Conservation (phyloP, 805 yeast genomes). For the Candida caryicola region DNA sequence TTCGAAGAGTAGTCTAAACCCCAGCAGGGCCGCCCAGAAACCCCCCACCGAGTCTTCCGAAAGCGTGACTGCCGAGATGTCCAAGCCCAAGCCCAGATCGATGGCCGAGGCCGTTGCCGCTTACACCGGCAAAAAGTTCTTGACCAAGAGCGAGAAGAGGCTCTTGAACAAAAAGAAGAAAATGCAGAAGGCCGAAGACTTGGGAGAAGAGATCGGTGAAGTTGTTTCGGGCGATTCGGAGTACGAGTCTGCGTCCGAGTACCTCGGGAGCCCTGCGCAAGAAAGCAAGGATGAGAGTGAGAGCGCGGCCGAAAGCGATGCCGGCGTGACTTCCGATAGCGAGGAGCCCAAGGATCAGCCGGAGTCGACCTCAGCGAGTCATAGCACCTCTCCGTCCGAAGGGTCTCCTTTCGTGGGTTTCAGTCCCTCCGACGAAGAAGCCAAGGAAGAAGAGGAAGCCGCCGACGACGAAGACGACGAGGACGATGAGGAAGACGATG, state of each 20-base stretch:
- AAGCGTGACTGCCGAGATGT: constrained; percentile 8
- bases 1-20: constrained; percentile 8
- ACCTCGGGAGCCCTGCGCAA: constrained; percentile 15
- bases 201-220: constrained; percentile 12
- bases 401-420: constrained; percentile 13
- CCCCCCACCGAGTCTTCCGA: constrained; percentile 1
- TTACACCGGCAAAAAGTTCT: constrained; percentile 53
- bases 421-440: constrained; percentile 11
- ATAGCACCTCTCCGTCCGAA: not conserved
- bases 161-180: constrained; percentile 23
- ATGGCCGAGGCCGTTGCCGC: constrained; percentile 61
- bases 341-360: not conserved
- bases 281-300: constrained; percentile 14
- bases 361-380: not conserved
- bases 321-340: constrained; percentile 10
- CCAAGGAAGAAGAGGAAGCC: constrained; percentile 13
- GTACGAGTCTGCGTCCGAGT: constrained; percentile 35
- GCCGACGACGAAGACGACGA: constrained; percentile 8
- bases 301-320: constrained; percentile 23
- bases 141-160: constrained; percentile 45
- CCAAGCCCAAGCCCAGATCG: constrained; percentile 38
- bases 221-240: constrained; percentile 18
- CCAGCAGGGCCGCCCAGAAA: constrained; percentile 1
- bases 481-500: constrained; percentile 7
- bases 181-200: constrained; percentile 18